Percentiles rank a stretch among this genome's conserved stretches.
Conservation (phyloP, 75 land plant genomes). For the Pinus taeda region DNA sequence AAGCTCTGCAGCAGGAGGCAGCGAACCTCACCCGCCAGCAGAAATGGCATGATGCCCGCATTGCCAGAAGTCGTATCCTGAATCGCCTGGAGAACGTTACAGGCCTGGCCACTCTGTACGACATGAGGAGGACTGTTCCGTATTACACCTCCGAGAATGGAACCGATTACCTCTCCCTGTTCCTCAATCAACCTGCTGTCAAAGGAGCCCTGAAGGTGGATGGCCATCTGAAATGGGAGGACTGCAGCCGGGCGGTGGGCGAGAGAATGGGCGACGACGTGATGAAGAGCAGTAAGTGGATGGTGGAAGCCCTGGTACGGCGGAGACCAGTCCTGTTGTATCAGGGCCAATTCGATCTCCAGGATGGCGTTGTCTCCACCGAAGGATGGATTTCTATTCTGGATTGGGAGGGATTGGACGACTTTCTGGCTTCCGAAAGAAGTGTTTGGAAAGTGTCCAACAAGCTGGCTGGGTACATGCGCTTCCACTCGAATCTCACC, state of each 20-base stretch:
- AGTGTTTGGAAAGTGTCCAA: slow-evolving; percentile 41
- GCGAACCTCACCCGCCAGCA: slow-evolving; percentile 11
- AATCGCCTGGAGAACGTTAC: slow-evolving; percentile 7
- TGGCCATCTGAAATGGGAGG: slow-evolving; percentile 18
- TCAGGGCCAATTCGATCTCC: slow-evolving; percentile 69
- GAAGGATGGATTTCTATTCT: slow-evolving; percentile 70
- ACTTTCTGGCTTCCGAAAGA: slow-evolving; percentile 49
- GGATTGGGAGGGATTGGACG: neutral
- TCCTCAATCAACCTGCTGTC: slow-evolving; percentile 15
- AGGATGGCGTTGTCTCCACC: slow-evolving; percentile 63
- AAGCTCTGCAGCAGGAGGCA: no score
- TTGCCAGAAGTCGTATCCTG: slow-evolving; percentile 30
- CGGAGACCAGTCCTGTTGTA: slow-evolving; percentile 12
- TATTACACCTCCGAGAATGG: slow-evolving; percentile 14
- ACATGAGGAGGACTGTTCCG: no score
- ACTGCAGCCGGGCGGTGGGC: slow-evolving; percentile 38
- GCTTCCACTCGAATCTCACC: no score
- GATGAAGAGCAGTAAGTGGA: slow-evolving; percentile 55
- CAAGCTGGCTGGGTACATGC: no score
- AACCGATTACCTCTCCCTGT: neutral
- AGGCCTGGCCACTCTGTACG: no score
- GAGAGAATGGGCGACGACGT: slow-evolving; percentile 49
- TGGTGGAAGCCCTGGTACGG: no score
- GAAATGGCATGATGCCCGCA: slow-evolving; percentile 51
- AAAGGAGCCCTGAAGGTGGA: slow-evolving; percentile 50